Conservation (phyloP, 805 yeast species). For the Wickerhamiella allomyrinae region DNA sequence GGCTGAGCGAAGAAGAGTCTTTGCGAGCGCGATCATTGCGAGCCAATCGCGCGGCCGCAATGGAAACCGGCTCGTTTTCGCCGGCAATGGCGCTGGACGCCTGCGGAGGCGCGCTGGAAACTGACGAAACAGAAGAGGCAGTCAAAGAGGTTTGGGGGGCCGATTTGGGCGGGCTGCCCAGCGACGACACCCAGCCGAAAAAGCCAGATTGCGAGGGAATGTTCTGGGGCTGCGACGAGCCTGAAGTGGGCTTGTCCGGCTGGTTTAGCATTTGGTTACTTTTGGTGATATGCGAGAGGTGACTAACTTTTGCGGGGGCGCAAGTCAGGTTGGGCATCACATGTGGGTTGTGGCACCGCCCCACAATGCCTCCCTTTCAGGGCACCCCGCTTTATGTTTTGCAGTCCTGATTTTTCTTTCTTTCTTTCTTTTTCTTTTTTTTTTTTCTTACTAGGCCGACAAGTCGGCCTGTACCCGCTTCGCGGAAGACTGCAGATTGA, state of each 20-base stretch:
- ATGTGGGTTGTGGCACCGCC: no score
- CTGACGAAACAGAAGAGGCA: slow-evolving; percentile 1
- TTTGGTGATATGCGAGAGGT: no score
- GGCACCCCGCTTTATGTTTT: no score
- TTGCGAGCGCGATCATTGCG: slow-evolving; percentile 10
- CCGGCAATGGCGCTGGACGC: not conserved
- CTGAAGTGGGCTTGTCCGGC: not conserved
- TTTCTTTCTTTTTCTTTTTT: no score
- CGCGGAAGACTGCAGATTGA: no score
- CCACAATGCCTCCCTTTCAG: no score
- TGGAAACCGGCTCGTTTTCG: not conserved
- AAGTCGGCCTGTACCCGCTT: no score
- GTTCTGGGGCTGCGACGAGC: not conserved
- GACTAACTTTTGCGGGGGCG: no score
- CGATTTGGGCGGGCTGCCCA: not conserved
- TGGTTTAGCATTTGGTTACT: not conserved
- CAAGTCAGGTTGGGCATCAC: no score
- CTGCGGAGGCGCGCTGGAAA: not conserved
- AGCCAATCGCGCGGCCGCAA: not conserved
- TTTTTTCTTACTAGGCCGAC: no score
- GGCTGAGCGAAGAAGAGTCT: slow-evolving; percentile 20
- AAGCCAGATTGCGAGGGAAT: slow-evolving; percentile 2
- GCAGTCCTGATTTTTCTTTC: no score
- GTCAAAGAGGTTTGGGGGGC: not conserved
- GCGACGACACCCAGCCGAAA: slow-evolving; percentile 8